phyloP scores from a whole-genome alignment of 192 early-diverging fungal species.

The Umbelopsis isabellina region DNA sequence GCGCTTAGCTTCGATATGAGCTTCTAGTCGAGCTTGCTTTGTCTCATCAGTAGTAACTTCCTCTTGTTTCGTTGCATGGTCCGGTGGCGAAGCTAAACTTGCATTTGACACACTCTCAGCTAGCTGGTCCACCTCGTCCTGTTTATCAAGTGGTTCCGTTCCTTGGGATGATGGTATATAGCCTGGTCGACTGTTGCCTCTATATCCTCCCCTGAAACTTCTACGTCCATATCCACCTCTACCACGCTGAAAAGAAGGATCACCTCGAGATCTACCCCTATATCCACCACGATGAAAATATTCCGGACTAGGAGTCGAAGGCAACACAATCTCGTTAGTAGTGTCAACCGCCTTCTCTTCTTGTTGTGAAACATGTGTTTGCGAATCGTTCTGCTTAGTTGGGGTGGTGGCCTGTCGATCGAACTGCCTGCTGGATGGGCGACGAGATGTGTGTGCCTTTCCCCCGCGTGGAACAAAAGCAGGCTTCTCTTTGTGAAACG shows the following conservation, averaged over 20 bases:
- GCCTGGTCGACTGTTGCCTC: conserved; percentile 9
- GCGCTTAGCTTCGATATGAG: not conserved
- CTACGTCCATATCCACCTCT: not conserved
- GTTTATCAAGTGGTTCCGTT: not conserved
- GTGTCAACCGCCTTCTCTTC: not conserved
- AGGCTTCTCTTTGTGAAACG: no score
- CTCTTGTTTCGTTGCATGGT: not conserved
- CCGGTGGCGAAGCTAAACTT: not conserved
- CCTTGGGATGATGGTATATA: not conserved
- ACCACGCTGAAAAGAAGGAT: not conserved
- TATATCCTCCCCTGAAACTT: conserved; percentile 2
- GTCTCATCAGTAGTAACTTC: conserved; percentile 2
- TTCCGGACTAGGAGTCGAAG: not conserved
- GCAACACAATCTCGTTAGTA: not conserved
- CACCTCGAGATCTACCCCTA: conserved; percentile 5
- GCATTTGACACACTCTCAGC: conserved; percentile 1
- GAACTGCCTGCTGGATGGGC: no score
- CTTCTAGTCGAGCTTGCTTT: not conserved
- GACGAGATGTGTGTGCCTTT: no score
- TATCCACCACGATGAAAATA: conserved; percentile 9
- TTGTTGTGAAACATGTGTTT: not conserved
- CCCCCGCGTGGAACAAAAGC: no score
- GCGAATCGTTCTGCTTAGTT: no score
- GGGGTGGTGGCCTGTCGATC: no score
- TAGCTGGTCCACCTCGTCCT: not conserved